Conservation (phyloP, 441 rosid genomes). For the Euphorbia corollata region DNA sequence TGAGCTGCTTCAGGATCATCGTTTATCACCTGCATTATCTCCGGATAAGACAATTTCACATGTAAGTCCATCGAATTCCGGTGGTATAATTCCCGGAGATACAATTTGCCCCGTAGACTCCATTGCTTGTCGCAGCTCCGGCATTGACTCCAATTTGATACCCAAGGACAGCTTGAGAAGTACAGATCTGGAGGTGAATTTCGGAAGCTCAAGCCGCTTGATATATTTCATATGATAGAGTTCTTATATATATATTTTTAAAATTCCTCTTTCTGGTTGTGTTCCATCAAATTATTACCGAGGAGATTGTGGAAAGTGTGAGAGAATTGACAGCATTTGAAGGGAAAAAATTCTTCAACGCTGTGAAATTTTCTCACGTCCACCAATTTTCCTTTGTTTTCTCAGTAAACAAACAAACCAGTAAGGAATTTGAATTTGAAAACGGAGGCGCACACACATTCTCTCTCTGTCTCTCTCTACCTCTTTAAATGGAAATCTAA, state of each 20-base stretch:
- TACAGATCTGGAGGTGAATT: conserved; percentile 53
- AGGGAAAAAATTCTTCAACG: no score
- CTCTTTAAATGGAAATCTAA: not conserved
- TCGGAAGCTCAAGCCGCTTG: conserved; percentile 6
- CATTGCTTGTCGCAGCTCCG: conserved; percentile 24
- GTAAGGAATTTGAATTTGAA: not conserved
- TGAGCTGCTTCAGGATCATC: conserved; percentile 21
- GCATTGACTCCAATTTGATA: conserved; percentile 29
- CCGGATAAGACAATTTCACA: conserved; percentile 12
- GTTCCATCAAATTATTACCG: not conserved
- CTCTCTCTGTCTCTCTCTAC: not conserved
- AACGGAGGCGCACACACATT: not conserved
- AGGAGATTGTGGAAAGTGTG: not conserved
- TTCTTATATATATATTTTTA: not conserved
- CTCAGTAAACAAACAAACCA: conserved; percentile 4
- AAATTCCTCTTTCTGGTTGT: not conserved
- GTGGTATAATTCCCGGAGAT: conserved; percentile 18
- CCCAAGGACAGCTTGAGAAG: conserved; percentile 27
- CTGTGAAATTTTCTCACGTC: not conserved
- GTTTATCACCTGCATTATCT: conserved; percentile 6
- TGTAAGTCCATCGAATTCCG: conserved; percentile 17
- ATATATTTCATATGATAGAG: not conserved
- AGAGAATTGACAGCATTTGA: not conserved
- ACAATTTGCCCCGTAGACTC: conserved; percentile 23
- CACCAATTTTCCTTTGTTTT: conserved; percentile 5